Percentiles rank a stretch among this genome's conserved stretches.
These are phyloP conservation scores for Phytopythium vexans DNA, from an alignment of 352 stramenopile species.

Conservation along the genomic window DNA sequence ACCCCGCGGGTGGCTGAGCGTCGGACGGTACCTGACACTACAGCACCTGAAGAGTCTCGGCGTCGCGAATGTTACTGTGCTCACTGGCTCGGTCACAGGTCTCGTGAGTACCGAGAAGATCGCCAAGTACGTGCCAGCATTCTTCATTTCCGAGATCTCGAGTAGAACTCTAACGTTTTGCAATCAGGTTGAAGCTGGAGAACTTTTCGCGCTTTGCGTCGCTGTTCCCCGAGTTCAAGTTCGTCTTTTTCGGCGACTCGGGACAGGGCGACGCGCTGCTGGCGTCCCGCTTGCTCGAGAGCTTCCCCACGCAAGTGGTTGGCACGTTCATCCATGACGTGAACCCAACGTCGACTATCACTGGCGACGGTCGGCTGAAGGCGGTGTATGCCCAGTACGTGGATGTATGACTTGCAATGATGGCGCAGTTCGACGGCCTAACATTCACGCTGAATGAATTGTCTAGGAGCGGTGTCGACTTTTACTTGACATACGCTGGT, in stretches of 20 bases:
- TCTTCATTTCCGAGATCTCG: background rate
- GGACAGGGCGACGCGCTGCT: conserved; percentile 76
- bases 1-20: conserved; percentile 74
- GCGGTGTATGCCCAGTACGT: conserved; percentile 56
- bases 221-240: conserved; percentile 82
- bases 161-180: background rate
- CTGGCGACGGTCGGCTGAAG: conserved; percentile 66
- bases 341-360: conserved; percentile 45
- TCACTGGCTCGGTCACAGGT: conserved; percentile 75
- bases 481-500: conserved; percentile 71
- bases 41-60: conserved; percentile 77
- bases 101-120: conserved; percentile 86
- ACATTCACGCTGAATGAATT: background rate
- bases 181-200: conserved; percentile 61
- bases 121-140: conserved; percentile 28
- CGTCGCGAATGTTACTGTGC: conserved; percentile 68
- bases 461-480: conserved; percentile 60
- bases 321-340: conserved; percentile 82
- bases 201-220: conserved; percentile 79
- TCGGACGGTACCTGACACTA: conserved; percentile 75
- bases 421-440: background rate
- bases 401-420: background rate
- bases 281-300: conserved; percentile 54
- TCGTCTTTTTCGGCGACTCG: conserved; percentile 84
- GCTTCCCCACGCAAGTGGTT: conserved; percentile 58